A percentile compares a stretch with the other conserved stretches of the same genome.
These are phyloP conservation scores for Malus sylvestris DNA, from an alignment of 306 rosid genomes.

Conservation along the genomic window DNA sequence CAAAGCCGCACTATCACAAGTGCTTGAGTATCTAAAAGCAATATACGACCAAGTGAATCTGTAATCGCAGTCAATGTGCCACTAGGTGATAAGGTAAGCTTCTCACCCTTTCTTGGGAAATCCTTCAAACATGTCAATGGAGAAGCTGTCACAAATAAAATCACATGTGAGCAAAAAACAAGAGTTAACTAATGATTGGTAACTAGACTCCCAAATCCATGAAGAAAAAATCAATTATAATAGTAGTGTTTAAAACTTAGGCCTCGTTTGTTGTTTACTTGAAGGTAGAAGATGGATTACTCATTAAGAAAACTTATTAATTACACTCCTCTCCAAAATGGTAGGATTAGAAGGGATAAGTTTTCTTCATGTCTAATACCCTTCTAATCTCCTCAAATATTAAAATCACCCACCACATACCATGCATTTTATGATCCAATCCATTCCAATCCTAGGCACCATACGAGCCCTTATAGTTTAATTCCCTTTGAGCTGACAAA, in stretches of 20 bases:
- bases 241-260: not conserved
- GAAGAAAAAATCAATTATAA: not conserved
- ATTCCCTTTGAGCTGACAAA: not conserved
- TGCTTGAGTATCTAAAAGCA: slow-evolving; percentile 94
- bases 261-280: not conserved
- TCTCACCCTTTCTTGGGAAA: slow-evolving; percentile 97
- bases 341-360: not conserved
- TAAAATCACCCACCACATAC: not conserved
- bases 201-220: not conserved
- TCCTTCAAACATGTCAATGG: slow-evolving; percentile 88
- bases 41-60: slow-evolving; percentile 95
- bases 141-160: slow-evolving; percentile 58
- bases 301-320: not conserved
- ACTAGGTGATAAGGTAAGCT: slow-evolving; percentile 90
- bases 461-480: not conserved
- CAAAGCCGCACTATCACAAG: slow-evolving; percentile 96
- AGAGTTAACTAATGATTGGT: not conserved
- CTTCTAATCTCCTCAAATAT: not conserved
- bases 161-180: slow-evolving; percentile 11
- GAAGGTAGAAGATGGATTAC: not conserved
- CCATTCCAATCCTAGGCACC: not conserved
- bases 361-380: not conserved
- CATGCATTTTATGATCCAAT: not conserved
- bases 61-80: slow-evolving; percentile 96
- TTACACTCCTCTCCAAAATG: not conserved